These are phyloP conservation scores for Claviceps paspali DNA, from an alignment of 2,329 filamentous ascomycete genomes.

Conservation along the genomic window DNA sequence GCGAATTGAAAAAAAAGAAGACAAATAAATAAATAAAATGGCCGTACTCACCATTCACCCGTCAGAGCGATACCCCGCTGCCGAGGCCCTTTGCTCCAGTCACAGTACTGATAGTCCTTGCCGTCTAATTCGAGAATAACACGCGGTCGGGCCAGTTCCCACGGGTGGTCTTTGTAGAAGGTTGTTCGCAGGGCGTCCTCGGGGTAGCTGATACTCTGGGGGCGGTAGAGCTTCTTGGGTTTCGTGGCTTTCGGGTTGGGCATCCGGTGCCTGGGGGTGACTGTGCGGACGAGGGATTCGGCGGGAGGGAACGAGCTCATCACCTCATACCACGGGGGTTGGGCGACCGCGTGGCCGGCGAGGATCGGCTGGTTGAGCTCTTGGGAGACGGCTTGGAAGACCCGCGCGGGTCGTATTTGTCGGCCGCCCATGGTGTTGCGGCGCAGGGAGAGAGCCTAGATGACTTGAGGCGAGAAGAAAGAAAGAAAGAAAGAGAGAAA, in stretches of 20 bases:
- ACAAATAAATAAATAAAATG: neutral
- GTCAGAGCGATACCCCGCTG: constrained; percentile 65
- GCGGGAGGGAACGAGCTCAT: constrained; percentile 39
- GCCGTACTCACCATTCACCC: constrained; percentile 57
- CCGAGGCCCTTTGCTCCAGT: constrained; percentile 63
- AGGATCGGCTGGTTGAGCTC: constrained; percentile 28
- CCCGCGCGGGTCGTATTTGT: constrained; percentile 30
- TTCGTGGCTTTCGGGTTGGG: constrained; percentile 29
- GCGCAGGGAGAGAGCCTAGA: neutral
- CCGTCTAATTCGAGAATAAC: constrained; percentile 76
- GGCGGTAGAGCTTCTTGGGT: constrained; percentile 65
- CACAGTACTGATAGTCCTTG: constrained; percentile 56
- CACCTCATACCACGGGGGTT: constrained; percentile 34
- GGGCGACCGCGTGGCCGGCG: constrained; percentile 16
- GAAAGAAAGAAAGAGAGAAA: no score
- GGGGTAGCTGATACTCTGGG: constrained; percentile 60
- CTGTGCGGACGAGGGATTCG: constrained; percentile 39
- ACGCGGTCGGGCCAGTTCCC: constrained; percentile 84
- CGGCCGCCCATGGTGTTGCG: constrained; percentile 22
- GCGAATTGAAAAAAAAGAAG: neutral
- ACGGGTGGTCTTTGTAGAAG: constrained; percentile 91
- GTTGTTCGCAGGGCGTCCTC: constrained; percentile 68
- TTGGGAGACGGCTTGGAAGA: constrained; percentile 29
- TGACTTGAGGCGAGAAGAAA: no score
- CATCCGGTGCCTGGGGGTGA: constrained; percentile 30